phyloP scores from a whole-genome alignment of 1,284 basidiomycete species.

The Cryptococcus sp. region DNA sequence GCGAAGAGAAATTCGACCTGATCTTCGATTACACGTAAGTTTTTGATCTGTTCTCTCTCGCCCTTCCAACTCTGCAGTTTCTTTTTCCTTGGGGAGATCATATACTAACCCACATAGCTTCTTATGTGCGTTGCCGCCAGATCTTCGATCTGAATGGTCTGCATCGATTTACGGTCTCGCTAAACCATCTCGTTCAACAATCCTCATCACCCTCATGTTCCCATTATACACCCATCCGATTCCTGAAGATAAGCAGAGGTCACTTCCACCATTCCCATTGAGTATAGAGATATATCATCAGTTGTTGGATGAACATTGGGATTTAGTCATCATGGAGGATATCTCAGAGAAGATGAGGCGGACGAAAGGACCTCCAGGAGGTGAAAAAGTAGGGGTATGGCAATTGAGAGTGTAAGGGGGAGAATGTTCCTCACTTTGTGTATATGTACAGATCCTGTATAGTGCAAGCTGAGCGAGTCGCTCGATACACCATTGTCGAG shows the following conservation, averaged over 20 bases:
- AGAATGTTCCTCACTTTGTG: too few species aligned
- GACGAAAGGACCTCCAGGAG: constrained; percentile 17
- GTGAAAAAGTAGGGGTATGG: constrained; percentile 25
- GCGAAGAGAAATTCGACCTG: constrained; percentile 53
- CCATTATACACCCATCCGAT: constrained; percentile 53
- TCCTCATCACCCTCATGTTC: constrained; percentile 58
- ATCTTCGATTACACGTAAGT: constrained; percentile 66
- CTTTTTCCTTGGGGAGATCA: neutral
- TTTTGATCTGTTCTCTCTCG: neutral
- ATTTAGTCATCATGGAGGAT: constrained; percentile 54
- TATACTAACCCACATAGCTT: constrained; percentile 50
- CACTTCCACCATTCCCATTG: constrained; percentile 63
- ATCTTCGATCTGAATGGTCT: constrained; percentile 57
- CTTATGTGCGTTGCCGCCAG: constrained; percentile 64
- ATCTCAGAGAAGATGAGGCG: constrained; percentile 51
- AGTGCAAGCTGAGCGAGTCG: too few species aligned
- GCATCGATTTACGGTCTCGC: constrained; percentile 56
- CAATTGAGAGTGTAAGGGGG: neutral
- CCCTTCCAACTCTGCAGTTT: too few species aligned
- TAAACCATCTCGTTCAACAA: constrained; percentile 54
- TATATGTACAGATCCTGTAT: too few species aligned
- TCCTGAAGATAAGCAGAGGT: constrained; percentile 25
- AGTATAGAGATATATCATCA: constrained; percentile 58
- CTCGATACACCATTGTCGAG: too few species aligned
- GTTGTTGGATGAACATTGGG: constrained; percentile 51